Percentiles rank a stretch among this genome's conserved stretches.
Conservation (phyloP, 306 rosid species). For the Castanea mollissima region DNA sequence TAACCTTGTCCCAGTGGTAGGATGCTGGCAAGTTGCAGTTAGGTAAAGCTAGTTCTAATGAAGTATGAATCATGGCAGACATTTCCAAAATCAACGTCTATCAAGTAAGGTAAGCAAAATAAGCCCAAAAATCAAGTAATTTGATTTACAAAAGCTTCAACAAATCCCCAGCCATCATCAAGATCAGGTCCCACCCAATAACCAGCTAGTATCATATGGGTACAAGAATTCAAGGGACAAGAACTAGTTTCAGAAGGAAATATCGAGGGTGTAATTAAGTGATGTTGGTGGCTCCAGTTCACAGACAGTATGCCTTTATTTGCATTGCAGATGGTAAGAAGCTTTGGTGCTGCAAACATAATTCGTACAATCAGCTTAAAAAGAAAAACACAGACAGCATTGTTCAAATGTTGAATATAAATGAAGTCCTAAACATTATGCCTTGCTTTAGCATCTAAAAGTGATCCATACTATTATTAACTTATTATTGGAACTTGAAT, state of each 20-base stretch:
- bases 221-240: slow-evolving; percentile 33
- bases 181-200: slow-evolving; percentile 94
- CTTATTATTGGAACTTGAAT: slow-evolving; percentile 2
- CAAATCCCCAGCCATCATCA: slow-evolving; percentile 91
- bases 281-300: slow-evolving; percentile 28
- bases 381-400: slow-evolving; percentile 1
- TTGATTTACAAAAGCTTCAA: slow-evolving; percentile 67
- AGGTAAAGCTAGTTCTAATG: background rate
- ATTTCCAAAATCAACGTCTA: background rate
- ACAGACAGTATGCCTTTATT: slow-evolving; percentile 18
- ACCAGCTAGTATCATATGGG: slow-evolving; percentile 56
- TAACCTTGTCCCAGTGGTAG: too few relatives aligned
- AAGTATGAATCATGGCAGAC: background rate
- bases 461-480: background rate
- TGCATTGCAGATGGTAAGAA: slow-evolving; percentile 31
- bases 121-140: slow-evolving; percentile 34
- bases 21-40: too few relatives aligned
- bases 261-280: slow-evolving; percentile 29
- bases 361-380: slow-evolving; percentile 27
- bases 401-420: slow-evolving; percentile 11
- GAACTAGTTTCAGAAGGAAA: slow-evolving; percentile 25
- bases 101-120: slow-evolving; percentile 17
- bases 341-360: slow-evolving; percentile 60
- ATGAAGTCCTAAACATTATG: slow-evolving; percentile 13
- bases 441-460: background rate